Evolutionary conservation across 768 basidiomycete species (phyloP).

Genomic region (Fomitopsis serialis): DNA sequence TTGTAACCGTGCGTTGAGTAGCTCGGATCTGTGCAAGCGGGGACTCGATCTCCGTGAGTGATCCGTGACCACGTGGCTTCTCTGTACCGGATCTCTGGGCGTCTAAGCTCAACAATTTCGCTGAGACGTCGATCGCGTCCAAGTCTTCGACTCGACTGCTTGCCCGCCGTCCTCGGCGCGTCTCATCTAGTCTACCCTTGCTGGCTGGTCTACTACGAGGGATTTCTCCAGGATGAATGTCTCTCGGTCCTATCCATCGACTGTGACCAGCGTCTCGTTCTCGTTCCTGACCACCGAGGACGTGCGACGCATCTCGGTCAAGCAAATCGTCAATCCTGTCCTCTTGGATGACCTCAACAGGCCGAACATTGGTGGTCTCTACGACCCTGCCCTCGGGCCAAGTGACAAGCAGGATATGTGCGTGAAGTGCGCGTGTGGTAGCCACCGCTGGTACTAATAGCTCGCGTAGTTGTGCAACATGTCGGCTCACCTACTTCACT

Average conservation of each 20-base stretch:
- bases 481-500: conserved; percentile 85
- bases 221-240: conserved; percentile 71
- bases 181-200: neutral
- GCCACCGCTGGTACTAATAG: conserved; percentile 7
- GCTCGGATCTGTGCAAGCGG: neutral
- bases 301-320: conserved; percentile 91
- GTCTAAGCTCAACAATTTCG: neutral
- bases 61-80: neutral
- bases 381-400: conserved; percentile 94
- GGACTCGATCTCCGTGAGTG: neutral
- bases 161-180: neutral
- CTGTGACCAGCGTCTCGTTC: conserved; percentile 82
- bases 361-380: conserved; percentile 88
- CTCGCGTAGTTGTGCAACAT: conserved; percentile 78
- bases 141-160: neutral
- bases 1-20: too few relatives aligned
- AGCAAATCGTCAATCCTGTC: conserved; percentile 90
- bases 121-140: neutral
- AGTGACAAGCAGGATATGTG: conserved; percentile 87
- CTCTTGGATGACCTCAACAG: conserved; percentile 91
- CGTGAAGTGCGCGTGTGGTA: conserved; percentile 27
- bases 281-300: conserved; percentile 88
- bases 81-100: neutral
- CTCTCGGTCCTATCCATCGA: conserved; percentile 81
- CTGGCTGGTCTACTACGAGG: neutral